Percentiles rank a stretch among this genome's conserved stretches.
Evolutionary conservation across 2,329 filamentous ascomycete genomes (phyloP).

Genomic region (Fusarium praegraminearum): DNA sequence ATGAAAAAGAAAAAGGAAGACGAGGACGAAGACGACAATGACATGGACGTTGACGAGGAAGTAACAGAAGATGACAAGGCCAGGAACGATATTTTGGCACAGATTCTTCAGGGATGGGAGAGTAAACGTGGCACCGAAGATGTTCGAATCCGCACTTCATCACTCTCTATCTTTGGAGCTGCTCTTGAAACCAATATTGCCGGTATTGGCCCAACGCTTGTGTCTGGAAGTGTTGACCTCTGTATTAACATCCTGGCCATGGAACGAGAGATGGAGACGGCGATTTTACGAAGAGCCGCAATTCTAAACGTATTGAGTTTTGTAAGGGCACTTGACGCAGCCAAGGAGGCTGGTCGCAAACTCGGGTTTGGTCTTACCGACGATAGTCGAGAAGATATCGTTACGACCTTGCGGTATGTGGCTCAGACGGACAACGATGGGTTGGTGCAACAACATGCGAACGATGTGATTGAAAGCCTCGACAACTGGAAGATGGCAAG

Average conservation of each 20-base stretch:
- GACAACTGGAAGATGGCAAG: slow-evolving; percentile 70
- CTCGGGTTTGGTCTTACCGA: slow-evolving; percentile 67
- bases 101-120: slow-evolving; percentile 76
- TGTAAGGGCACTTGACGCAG: slow-evolving; percentile 68
- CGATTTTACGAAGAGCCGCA: slow-evolving; percentile 75
- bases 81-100: slow-evolving; percentile 64
- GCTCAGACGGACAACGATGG: slow-evolving; percentile 74
- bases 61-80: slow-evolving; percentile 57
- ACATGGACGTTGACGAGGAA: slow-evolving; percentile 61
- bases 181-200: slow-evolving; percentile 71
- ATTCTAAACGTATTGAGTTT: slow-evolving; percentile 73
- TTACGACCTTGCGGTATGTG: slow-evolving; percentile 72
- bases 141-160: slow-evolving; percentile 75
- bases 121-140: slow-evolving; percentile 75
- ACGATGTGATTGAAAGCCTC: slow-evolving; percentile 74
- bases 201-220: slow-evolving; percentile 65
- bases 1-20: slow-evolving; percentile 59
- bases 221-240: slow-evolving; percentile 71
- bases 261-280: slow-evolving; percentile 70
- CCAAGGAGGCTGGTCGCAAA: slow-evolving; percentile 59
- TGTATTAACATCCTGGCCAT: slow-evolving; percentile 71
- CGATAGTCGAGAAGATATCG: slow-evolving; percentile 70
- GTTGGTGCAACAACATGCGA: slow-evolving; percentile 74
- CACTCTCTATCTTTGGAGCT: slow-evolving; percentile 72
- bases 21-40: slow-evolving; percentile 61